Conservation (phyloP, 192 early-diverging fungal genomes). For the Coemansia sp. region DNA sequence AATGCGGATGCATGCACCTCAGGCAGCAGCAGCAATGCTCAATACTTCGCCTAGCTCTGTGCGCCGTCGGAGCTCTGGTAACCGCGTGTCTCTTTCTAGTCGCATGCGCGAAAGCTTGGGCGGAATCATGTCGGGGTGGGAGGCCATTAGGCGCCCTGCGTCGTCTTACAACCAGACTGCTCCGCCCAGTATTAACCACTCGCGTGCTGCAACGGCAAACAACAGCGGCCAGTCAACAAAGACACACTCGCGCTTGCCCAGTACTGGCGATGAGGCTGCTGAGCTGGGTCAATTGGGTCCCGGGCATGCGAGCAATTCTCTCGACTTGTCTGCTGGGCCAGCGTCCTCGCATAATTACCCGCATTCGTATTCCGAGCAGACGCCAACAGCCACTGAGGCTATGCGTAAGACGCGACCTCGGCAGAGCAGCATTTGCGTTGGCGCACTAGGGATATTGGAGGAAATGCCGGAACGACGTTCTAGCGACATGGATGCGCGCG, state of each 20-base stretch:
- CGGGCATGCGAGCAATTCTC: neutral
- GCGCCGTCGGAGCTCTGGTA: slow-evolving; percentile 14
- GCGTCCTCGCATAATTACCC: neutral
- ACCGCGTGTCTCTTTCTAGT: slow-evolving; percentile 37
- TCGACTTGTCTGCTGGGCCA: neutral
- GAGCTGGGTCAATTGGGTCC: neutral
- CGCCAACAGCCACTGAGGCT: neutral
- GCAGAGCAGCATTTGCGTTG: slow-evolving; percentile 28
- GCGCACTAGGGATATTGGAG: slow-evolving; percentile 16
- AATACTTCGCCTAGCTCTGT: slow-evolving; percentile 1
- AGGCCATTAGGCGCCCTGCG: slow-evolving; percentile 17
- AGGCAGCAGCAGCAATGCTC: neutral
- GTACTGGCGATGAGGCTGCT: slow-evolving; percentile 9
- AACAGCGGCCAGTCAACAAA: slow-evolving; percentile 47
- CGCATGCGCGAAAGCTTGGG: slow-evolving; percentile 51
- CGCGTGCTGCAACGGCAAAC: slow-evolving; percentile 32
- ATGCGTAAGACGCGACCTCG: slow-evolving; percentile 11
- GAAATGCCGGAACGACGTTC: slow-evolving; percentile 28
- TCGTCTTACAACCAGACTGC: slow-evolving; percentile 35
- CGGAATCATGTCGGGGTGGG: slow-evolving; percentile 40
- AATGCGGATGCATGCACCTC: neutral
- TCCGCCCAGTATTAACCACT: slow-evolving; percentile 39
- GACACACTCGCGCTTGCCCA: slow-evolving; percentile 44
- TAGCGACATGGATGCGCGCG: slow-evolving; percentile 5
- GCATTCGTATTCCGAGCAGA: neutral